Conservation (phyloP, 1,139 yeast genomes). For the Hyphopichia burtonii region DNA sequence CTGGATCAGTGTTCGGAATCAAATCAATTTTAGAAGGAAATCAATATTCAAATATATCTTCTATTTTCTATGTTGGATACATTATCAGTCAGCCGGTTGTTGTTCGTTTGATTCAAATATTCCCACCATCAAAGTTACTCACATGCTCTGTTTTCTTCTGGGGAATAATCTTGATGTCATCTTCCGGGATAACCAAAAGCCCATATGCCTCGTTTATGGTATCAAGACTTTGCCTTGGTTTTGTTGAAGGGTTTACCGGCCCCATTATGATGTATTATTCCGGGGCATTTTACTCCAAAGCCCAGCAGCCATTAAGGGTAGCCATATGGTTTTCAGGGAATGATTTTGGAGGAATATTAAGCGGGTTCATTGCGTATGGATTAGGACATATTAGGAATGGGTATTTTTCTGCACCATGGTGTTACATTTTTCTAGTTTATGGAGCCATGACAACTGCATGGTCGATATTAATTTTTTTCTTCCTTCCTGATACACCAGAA, state of each 20-base stretch:
- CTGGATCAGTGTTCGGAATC: conserved; percentile 45
- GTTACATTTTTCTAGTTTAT: conserved; percentile 10
- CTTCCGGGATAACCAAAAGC: not conserved
- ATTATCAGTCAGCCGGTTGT: not conserved
- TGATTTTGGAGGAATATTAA: conserved; percentile 52
- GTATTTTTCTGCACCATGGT: conserved; percentile 5
- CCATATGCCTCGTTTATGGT: not conserved
- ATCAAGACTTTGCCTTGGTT: not conserved
- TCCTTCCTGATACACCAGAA: conserved; percentile 37
- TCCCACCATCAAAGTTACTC: not conserved
- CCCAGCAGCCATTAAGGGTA: conserved; percentile 48
- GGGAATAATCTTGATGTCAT: not conserved
- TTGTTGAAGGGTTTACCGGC: not conserved
- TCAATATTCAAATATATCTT: conserved; percentile 18
- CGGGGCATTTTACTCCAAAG: conserved; percentile 18
- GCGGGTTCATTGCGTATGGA: conserved; percentile 56
- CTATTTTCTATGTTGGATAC: conserved; percentile 18
- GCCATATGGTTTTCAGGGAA: conserved; percentile 50
- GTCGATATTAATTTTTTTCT: conserved; percentile 12
- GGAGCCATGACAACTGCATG: conserved; percentile 8
- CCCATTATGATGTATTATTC: conserved; percentile 13
- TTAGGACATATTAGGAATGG: conserved; percentile 15
- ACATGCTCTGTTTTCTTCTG: not conserved
- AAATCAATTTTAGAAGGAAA: conserved; percentile 17
- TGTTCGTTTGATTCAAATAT: not conserved